These are phyloP conservation scores for Rosa persica DNA, from an alignment of 306 rosid species.

Conservation along the genomic window DNA sequence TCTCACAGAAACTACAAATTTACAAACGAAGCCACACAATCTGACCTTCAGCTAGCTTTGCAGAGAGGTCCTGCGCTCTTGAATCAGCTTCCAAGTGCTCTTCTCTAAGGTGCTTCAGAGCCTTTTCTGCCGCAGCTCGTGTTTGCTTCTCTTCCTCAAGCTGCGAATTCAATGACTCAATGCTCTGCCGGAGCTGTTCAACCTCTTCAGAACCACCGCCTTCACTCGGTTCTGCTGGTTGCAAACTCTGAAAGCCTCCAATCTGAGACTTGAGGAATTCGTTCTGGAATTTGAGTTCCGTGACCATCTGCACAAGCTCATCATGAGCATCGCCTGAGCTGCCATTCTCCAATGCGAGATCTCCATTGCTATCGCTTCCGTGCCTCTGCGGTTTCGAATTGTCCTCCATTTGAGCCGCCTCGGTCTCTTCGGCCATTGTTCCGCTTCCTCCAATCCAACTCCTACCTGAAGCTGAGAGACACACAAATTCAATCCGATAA, in stretches of 20 bases:
- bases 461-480: not conserved
- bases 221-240: slow-evolving; percentile 29
- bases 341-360: slow-evolving; percentile 39
- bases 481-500: not conserved
- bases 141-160: slow-evolving; percentile 81
- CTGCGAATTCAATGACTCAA: slow-evolving; percentile 55
- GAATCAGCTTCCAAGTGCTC: slow-evolving; percentile 75
- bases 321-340: slow-evolving; percentile 46
- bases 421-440: slow-evolving; percentile 41
- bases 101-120: slow-evolving; percentile 77
- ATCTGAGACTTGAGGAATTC: slow-evolving; percentile 82
- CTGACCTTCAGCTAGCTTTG: slow-evolving; percentile 80
- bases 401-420: slow-evolving; percentile 43
- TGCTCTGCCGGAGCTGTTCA: slow-evolving; percentile 52
- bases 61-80: slow-evolving; percentile 71
- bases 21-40: slow-evolving; percentile 21
- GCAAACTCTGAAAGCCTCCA: slow-evolving; percentile 43
- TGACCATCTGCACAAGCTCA: slow-evolving; percentile 60
- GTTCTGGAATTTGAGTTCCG: slow-evolving; percentile 71
- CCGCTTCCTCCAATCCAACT: not conserved
- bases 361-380: slow-evolving; percentile 33
- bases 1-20: not conserved
- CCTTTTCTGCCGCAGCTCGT: slow-evolving; percentile 80
- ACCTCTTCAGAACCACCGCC: slow-evolving; percentile 40
- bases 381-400: slow-evolving; percentile 26